Percentiles rank a stretch among this genome's conserved stretches.
Conservation (phyloP, 495 filamentous ascomycete genomes). For the Glutinoglossum americanum region DNA sequence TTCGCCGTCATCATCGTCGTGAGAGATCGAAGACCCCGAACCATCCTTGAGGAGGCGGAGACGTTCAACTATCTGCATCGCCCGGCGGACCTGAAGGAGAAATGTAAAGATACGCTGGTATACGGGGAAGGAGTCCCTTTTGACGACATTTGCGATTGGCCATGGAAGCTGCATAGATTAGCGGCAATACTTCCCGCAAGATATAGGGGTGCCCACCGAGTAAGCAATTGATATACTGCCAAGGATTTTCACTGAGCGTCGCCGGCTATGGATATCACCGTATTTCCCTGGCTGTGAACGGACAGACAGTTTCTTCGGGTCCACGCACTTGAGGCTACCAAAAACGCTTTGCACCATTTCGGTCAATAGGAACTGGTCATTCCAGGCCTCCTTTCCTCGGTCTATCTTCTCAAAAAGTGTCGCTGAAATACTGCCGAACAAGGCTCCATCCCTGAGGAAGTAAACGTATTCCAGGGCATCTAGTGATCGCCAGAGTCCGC, state of each 20-base stretch:
- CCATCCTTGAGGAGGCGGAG: constrained; percentile 23
- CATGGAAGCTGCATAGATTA: constrained; percentile 34
- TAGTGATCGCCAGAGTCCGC: constrained; percentile 41
- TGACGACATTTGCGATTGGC: constrained; percentile 75
- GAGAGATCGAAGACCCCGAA: not conserved
- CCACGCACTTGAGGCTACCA: constrained; percentile 24
- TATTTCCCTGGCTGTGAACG: constrained; percentile 15
- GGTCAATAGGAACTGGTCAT: constrained; percentile 62
- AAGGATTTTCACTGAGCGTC: constrained; percentile 21
- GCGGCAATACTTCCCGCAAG: constrained; percentile 5
- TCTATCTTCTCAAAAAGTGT: constrained; percentile 65
- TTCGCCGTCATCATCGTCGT: constrained; percentile 12
- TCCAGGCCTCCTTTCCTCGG: constrained; percentile 42
- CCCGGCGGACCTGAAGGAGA: not conserved
- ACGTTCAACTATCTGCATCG: constrained; percentile 29
- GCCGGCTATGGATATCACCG: constrained; percentile 7
- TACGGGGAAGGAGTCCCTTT: constrained; percentile 28
- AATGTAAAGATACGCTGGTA: constrained; percentile 31
- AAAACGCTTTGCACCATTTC: constrained; percentile 57
- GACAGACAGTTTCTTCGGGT: constrained; percentile 36
- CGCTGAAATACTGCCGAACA: constrained; percentile 36
- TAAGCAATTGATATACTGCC: constrained; percentile 10
- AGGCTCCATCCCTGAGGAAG: constrained; percentile 46
- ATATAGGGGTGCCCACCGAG: constrained; percentile 8
- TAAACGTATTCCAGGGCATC: constrained; percentile 50